Evolutionary conservation across 164 flowering plant genomes (phyloP), one percentile per base, ranked within the genome.

Genomic region (Tinospora cordifolia): DNA sequence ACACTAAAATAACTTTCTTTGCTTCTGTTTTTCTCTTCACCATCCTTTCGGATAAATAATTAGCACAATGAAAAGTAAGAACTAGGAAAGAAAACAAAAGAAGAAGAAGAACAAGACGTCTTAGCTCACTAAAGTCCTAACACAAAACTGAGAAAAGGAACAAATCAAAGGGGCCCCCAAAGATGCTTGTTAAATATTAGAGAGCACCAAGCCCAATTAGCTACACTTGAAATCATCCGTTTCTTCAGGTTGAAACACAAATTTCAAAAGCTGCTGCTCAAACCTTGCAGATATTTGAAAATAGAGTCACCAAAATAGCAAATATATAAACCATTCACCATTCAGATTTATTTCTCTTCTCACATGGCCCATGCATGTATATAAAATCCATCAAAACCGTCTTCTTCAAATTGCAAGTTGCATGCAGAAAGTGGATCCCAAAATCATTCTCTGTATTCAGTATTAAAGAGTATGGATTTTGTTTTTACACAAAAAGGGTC

Each of bases 121-220:
- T 25, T 6, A 59, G n/a, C 14, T 49, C 58, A 39, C 30, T 44
- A 39, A 59, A 60, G 41, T 41, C 22, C 21, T 65, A 26, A 14
- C 15, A 70, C 62, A n/a, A 24, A 51, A 25, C 49, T 2, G 26
- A 21, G 27, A 38, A 64, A 41, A 46, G 66, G 51, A 66, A 27
- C 27, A 26, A 24, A 63, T 46, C 36, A 69, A 73, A 24, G 38
- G 46, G 59, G 25, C 39, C 17, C 41, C 27, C 69, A 44, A 62
- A 46, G 66, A 65, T 70, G 63, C 72, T 60, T 24, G 51, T 65
- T 47, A 74, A 65, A 46, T 38, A 46, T 71, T 40, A 54, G 69
- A 75, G 72, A 70, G 64, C 3, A 49, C 21, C 47, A 51, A 72
- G 40, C 63, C 26, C 71, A 65, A 71, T 59, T 22, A 74, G 69